A percentile compares a stretch with the other conserved stretches of the same genome.
phyloP scores from a whole-genome alignment of 2,329 filamentous ascomycete species.

The Eutypa lata region DNA sequence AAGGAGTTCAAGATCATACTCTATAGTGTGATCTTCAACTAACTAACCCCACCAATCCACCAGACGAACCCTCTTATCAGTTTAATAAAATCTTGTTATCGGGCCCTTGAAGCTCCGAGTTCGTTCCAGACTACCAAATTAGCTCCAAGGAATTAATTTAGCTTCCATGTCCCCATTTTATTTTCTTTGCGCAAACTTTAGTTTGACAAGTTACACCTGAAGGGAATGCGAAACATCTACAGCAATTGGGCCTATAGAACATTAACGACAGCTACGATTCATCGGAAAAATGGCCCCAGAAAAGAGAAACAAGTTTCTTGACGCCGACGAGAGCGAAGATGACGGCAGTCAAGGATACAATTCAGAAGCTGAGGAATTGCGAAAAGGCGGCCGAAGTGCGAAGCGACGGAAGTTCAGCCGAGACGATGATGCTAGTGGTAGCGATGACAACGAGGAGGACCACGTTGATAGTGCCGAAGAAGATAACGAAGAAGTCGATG shows the following conservation, averaged over 20 bases:
- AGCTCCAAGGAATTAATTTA: neutral
- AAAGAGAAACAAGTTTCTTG: constrained; percentile 71
- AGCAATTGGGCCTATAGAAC: no score
- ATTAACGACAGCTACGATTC: neutral
- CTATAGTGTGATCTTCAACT: no score
- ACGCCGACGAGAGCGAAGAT: constrained; percentile 57
- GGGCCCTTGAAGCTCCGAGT: neutral
- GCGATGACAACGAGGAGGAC: constrained; percentile 27
- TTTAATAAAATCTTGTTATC: neutral
- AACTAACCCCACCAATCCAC: neutral
- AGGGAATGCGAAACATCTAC: no score
- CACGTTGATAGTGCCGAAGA: constrained; percentile 19
- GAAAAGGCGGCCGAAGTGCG: constrained; percentile 58
- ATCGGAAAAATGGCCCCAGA: constrained; percentile 63
- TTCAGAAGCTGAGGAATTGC: constrained; percentile 64
- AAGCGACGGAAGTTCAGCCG: constrained; percentile 46
- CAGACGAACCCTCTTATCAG: neutral
- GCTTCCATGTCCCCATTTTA: neutral
- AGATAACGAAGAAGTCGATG: constrained; percentile 17
- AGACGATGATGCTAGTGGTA: constrained; percentile 12
- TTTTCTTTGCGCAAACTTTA: neutral
- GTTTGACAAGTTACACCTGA: neutral
- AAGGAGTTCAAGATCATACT: no score
- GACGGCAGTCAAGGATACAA: constrained; percentile 59
- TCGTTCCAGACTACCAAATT: neutral